Conservation (phyloP, 2,329 filamentous ascomycete species). For the Escovopsis sp. region DNA sequence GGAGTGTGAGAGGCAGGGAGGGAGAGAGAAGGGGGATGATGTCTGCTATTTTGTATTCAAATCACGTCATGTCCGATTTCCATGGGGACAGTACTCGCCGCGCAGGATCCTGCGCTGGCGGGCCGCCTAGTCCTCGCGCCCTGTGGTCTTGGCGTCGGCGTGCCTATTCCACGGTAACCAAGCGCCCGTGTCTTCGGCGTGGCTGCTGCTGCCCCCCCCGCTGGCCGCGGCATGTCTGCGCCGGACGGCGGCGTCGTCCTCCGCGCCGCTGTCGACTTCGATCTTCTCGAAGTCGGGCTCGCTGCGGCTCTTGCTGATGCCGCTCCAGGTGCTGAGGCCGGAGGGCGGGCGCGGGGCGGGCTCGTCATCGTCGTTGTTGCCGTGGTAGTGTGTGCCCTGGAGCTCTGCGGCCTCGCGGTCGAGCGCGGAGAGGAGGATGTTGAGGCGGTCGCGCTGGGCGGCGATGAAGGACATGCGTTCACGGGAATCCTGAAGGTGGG, state of each 20-base stretch:
- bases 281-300: conserved; percentile 85
- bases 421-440: conserved; percentile 58
- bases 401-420: conserved; percentile 61
- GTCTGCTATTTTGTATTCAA: too few relatives aligned
- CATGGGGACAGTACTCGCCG: too few relatives aligned
- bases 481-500: conserved; percentile 43
- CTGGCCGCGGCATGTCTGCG: conserved; percentile 14
- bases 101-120: conserved; percentile 9
- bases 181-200: conserved; percentile 16
- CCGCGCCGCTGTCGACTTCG: conserved; percentile 54
- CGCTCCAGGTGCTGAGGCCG: conserved; percentile 34
- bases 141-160: conserved; percentile 19
- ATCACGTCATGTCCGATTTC: too few relatives aligned
- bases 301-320: conserved; percentile 65
- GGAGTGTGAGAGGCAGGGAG: too few relatives aligned
- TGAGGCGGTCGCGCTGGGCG: conserved; percentile 64
- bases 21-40: too few relatives aligned
- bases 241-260: conserved; percentile 29
- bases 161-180: conserved; percentile 38
- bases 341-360: conserved; percentile 27
- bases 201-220: conserved; percentile 11
- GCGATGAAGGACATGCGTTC: conserved; percentile 63
- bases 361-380: conserved; percentile 18
- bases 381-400: too few relatives aligned
- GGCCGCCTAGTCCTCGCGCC: conserved; percentile 21